These are phyloP conservation scores for Circinella umbellata DNA, from an alignment of 371 early-diverging fungal species.

Conservation along the genomic window DNA sequence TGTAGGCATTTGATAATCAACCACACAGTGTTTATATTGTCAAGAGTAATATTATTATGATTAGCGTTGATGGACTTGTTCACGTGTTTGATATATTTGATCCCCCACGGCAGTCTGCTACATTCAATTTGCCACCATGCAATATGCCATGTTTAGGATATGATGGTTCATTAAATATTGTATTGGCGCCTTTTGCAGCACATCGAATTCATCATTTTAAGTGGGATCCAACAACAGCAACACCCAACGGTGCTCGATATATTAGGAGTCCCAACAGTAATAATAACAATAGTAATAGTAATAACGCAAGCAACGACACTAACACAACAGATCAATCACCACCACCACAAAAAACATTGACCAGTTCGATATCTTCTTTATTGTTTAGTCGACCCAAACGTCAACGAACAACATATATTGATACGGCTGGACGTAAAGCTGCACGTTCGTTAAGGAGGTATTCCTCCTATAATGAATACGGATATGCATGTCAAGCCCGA, in stretches of 20 bases:
- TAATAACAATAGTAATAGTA: not conserved
- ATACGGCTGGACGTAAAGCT: conserved; percentile 18
- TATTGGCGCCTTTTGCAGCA: conserved; percentile 43
- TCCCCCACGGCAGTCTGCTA: conserved; percentile 14
- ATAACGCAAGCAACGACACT: not conserved
- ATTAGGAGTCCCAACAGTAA: not conserved
- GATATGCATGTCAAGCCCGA: conserved; percentile 47
- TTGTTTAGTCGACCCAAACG: not conserved
- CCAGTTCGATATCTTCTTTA: not conserved
- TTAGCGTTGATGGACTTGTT: conserved; percentile 45
- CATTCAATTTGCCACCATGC: conserved; percentile 33
- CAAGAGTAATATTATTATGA: conserved; percentile 37
- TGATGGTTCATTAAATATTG: conserved; percentile 38
- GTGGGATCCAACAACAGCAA: conserved; percentile 21
- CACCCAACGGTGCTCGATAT: not conserved
- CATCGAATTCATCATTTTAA: conserved; percentile 43
- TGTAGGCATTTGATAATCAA: conserved; percentile 51
- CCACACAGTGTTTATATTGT: conserved; percentile 49
- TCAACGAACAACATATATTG: not conserved
- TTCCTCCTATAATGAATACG: conserved; percentile 51
- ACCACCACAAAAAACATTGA: conserved; percentile 10
- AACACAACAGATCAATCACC: not conserved
- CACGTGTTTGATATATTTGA: conserved; percentile 41
- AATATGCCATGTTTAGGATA: conserved; percentile 48
- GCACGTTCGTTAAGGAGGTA: conserved; percentile 30